A percentile compares a stretch with the other conserved stretches of the same genome.
phyloP scores from a whole-genome alignment of 176 grass and related monocot species.

The Triticum monococcum region DNA sequence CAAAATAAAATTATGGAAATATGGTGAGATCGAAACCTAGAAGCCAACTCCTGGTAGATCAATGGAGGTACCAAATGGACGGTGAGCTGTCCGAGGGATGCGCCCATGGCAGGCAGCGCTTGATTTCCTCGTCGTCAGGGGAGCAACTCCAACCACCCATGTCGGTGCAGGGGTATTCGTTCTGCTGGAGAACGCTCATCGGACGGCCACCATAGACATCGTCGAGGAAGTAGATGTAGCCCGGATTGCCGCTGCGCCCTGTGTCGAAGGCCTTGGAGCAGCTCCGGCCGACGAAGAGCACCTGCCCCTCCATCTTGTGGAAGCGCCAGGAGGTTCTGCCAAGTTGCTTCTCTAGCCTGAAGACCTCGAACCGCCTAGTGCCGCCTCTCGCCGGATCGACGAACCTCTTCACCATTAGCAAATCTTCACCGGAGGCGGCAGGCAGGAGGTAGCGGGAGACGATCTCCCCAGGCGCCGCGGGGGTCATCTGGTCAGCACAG shows the following conservation, averaged over 20 bases:
- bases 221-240: conserved; percentile 27
- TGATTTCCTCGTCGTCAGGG: not conserved
- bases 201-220: not conserved
- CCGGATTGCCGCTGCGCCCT: not conserved
- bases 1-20: too few species aligned
- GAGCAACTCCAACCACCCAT: not conserved
- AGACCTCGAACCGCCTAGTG: not conserved
- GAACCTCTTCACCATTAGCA: not conserved
- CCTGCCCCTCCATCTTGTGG: not conserved
- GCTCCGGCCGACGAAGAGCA: conserved; percentile 18
- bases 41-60: too few species aligned
- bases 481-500: too few species aligned
- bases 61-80: not conserved
- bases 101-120: not conserved
- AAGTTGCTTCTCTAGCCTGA: not conserved
- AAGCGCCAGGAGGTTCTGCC: not conserved
- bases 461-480: not conserved
- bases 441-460: not conserved
- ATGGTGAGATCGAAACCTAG: too few species aligned
- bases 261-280: conserved; percentile 10
- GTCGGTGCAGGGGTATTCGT: not conserved
- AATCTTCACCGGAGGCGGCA: not conserved
- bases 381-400: not conserved
- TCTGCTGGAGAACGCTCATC: not conserved
- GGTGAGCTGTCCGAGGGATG: not conserved